phyloP scores from a whole-genome alignment of 345 rosid species.

The Salix udensis region DNA sequence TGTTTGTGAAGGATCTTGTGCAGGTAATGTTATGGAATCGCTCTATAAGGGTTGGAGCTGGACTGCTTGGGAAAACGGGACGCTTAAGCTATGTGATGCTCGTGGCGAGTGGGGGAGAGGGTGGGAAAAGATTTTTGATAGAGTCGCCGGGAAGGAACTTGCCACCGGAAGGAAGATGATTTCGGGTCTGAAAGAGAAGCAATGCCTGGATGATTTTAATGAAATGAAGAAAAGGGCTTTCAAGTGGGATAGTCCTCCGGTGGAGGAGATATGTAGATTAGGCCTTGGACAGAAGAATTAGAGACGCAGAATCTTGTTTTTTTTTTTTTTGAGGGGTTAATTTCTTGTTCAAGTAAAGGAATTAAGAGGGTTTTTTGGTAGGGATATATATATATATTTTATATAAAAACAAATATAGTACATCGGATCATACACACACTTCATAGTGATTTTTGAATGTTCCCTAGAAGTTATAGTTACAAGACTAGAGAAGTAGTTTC shows the following conservation, averaged over 20 bases:
- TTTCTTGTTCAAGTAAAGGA: slow-evolving; percentile 13
- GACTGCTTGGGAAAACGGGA: slow-evolving; percentile 72
- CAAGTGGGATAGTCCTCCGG: slow-evolving; percentile 71
- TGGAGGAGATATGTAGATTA: slow-evolving; percentile 52
- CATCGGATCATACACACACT: background rate
- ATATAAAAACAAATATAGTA: background rate
- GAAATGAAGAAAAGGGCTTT: slow-evolving; percentile 40
- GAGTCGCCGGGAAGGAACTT: slow-evolving; percentile 39
- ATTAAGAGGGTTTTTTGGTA: background rate
- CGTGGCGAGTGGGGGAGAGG: slow-evolving; percentile 57
- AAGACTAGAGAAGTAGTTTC: background rate
- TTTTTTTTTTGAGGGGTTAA: background rate
- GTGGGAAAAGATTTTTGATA: slow-evolving; percentile 70
- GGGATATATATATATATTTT: background rate
- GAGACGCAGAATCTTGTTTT: background rate
- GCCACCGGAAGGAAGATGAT: slow-evolving; percentile 49
- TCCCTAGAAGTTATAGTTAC: background rate
- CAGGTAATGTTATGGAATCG: slow-evolving; percentile 45
- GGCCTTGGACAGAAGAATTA: slow-evolving; percentile 28
- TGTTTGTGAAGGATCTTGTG: slow-evolving; percentile 56
- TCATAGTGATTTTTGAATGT: background rate
- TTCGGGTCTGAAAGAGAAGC: slow-evolving; percentile 25
- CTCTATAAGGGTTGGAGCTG: slow-evolving; percentile 72
- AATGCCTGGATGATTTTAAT: slow-evolving; percentile 53
- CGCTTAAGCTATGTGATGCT: slow-evolving; percentile 67